Base-by-base conservation (phyloP, 140 eudicot genomes). In the Senecio squalidus region DNA sequence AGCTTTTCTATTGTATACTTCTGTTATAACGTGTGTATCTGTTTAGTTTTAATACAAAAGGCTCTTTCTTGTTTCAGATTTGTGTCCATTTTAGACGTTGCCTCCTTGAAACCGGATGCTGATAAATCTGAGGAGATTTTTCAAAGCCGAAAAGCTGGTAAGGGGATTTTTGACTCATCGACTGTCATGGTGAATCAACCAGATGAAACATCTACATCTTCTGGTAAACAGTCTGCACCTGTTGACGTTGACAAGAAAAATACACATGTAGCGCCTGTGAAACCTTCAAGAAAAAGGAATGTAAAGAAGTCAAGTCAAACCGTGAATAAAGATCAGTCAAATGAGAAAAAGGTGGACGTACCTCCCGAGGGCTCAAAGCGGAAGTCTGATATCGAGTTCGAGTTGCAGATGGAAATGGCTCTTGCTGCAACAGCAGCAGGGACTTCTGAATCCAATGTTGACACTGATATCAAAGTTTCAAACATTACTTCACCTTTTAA, bases 371-470 rank as follows among this genome's bases (percentile, higher is more conserved):
- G 75, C 36, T 47, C 67, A 71, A 91, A 83, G 74, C 76, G 84
- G 65, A 91, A 81, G 57, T 94, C 94, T 16, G 98, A 91, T 63
- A 39, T 91, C 59, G 98, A 91, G 60, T 91, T 83, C 62, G 88
- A 81, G 74, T 66, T 84, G 82, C 96, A 86, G 79, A 52, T 91
- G 82, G 76, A 86, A 68, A 91, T 91, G 92, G 96, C 98, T 57
- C 77, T 86, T 49, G 54, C 96, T 48, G 88, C 98, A 15, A 91
- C 96, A 41, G 74, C 85, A 62, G 64, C 71, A 18, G 78, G 14
- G 44, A 58, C 61, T 57, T 55, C 70, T 45, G 72, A 71, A 40
- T 25, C 9, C 58, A 45, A 62, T 49, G 41, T 28, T 38, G 64
- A 26, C 3, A 57, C 78, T 2, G 62, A 53, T 74, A 61, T 38